Percentiles rank a stretch among this genome's conserved stretches.
Evolutionary conservation across 73 alveolate species (phyloP).

Genomic region (Paramecium caudatum): DNA sequence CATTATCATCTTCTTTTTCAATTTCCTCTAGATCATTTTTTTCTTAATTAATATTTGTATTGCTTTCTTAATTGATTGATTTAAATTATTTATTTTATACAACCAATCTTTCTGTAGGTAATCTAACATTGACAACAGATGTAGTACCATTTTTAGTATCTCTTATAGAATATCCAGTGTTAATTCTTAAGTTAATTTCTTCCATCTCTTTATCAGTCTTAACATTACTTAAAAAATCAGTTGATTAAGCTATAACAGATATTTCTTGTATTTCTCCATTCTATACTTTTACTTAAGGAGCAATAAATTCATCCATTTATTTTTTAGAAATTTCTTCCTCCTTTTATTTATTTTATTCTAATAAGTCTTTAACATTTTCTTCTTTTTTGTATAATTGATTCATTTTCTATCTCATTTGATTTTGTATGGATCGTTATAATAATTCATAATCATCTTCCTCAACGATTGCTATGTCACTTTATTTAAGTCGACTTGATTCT

Average conservation of each 20-base stretch:
- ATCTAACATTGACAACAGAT: conserved; percentile 62
- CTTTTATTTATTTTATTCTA: conserved; percentile 28
- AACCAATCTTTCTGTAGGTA: conserved; percentile 70
- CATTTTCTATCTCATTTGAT: conserved; percentile 50
- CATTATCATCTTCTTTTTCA: conserved; percentile 6
- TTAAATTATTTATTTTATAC: conserved; percentile 16
- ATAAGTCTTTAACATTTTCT: background rate
- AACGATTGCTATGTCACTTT: background rate
- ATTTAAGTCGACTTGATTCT: background rate
- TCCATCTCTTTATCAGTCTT: conserved; percentile 58
- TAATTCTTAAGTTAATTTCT: conserved; percentile 34
- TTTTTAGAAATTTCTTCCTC: background rate
- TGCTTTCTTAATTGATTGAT: background rate
- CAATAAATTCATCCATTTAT: conserved; percentile 28
- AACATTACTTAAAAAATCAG: conserved; percentile 54
- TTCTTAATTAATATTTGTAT: background rate
- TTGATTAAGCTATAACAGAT: background rate
- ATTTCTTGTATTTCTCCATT: conserved; percentile 36
- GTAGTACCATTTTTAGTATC: conserved; percentile 71
- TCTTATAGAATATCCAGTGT: conserved; percentile 40
- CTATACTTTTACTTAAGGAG: background rate
- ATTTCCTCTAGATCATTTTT: background rate
- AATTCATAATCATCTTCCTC: conserved; percentile 57
- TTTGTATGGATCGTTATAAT: background rate
- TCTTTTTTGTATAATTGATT: background rate